phyloP scores from a whole-genome alignment of 495 filamentous ascomycete species.

The Geoglossum glabrum region DNA sequence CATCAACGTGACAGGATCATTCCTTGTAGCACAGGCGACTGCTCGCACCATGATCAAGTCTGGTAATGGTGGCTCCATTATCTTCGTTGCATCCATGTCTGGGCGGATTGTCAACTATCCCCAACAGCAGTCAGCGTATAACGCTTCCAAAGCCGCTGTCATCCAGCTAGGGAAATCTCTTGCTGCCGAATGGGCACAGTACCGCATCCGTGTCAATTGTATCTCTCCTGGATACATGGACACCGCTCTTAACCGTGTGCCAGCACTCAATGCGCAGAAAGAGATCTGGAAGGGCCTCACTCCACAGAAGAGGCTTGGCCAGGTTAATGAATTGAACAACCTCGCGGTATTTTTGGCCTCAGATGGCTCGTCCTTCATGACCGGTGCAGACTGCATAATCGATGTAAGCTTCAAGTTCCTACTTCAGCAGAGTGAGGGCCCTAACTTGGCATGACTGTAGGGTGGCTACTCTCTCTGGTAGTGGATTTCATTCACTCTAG shows the following conservation, averaged over 20 bases:
- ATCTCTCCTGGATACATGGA: conserved; percentile 72
- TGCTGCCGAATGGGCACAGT: conserved; percentile 61
- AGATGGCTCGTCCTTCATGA: conserved; percentile 56
- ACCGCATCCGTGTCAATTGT: conserved; percentile 55
- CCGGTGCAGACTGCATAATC: conserved; percentile 54
- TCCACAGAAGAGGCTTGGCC: conserved; percentile 52
- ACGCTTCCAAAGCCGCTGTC: conserved; percentile 61
- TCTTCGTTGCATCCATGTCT: conserved; percentile 61
- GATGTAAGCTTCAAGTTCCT: conserved; percentile 34
- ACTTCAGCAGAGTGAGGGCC: not conserved
- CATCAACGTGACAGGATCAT: conserved; percentile 57
- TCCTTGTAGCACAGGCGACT: conserved; percentile 44
- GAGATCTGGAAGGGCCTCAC: conserved; percentile 58
- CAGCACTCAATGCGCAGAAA: conserved; percentile 55
- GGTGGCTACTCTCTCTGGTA: conserved; percentile 5
- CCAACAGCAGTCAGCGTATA: conserved; percentile 61
- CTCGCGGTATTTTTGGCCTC: conserved; percentile 61
- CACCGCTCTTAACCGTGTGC: conserved; percentile 52
- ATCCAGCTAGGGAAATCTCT: conserved; percentile 58
- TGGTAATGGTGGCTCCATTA: conserved; percentile 27
- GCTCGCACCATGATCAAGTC: conserved; percentile 41
- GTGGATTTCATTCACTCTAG: too few relatives aligned
- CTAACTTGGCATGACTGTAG: not conserved
- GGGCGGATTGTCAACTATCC: conserved; percentile 63
- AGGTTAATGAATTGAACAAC: conserved; percentile 56